A percentile compares a stretch with the other conserved stretches of the same genome.
Evolutionary conservation across 2,329 filamentous ascomycete genomes (phyloP).

Genomic region (Epicoccum nigrum): DNA sequence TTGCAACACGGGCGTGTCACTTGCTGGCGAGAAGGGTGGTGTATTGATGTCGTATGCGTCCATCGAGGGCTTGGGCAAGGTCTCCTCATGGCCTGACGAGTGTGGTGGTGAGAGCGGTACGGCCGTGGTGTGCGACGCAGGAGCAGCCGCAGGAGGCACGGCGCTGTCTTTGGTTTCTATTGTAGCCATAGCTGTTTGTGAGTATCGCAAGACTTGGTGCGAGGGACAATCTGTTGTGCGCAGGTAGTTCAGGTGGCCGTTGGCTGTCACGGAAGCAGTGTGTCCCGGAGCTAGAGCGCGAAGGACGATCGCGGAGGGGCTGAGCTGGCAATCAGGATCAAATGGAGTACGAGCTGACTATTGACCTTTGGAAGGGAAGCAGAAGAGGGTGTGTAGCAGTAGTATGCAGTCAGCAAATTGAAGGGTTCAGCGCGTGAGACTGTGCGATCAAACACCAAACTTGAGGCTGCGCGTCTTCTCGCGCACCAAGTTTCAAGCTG

Average conservation of each 20-base stretch:
- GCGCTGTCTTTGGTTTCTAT: constrained; percentile 21
- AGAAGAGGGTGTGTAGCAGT: background rate
- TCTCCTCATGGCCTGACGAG: constrained; percentile 24
- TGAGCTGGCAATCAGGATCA: constrained; percentile 15
- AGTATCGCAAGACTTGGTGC: background rate
- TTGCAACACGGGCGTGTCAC: constrained; percentile 39
- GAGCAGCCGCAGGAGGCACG: constrained; percentile 12
- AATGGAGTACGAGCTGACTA: constrained; percentile 13
- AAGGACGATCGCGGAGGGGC: constrained; percentile 21
- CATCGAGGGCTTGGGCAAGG: constrained; percentile 24
- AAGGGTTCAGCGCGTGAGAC: constrained; percentile 8
- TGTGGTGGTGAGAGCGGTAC: constrained; percentile 34
- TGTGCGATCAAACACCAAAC: constrained; percentile 20
- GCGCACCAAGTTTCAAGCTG: constrained; percentile 26
- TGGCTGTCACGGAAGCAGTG: constrained; percentile 25
- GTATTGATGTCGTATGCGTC: constrained; percentile 26
- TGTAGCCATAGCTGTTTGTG: constrained; percentile 24
- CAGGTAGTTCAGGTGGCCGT: background rate
- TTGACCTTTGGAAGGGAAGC: background rate
- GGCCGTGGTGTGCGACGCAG: constrained; percentile 17
- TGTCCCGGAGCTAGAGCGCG: constrained; percentile 28
- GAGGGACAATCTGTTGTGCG: background rate
- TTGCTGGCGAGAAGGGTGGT: constrained; percentile 42
- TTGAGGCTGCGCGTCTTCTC: constrained; percentile 7
- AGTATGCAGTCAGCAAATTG: constrained; percentile 12